phyloP scores from a whole-genome alignment of 352 stramenopile species.

The Pythium periplocum region DNA sequence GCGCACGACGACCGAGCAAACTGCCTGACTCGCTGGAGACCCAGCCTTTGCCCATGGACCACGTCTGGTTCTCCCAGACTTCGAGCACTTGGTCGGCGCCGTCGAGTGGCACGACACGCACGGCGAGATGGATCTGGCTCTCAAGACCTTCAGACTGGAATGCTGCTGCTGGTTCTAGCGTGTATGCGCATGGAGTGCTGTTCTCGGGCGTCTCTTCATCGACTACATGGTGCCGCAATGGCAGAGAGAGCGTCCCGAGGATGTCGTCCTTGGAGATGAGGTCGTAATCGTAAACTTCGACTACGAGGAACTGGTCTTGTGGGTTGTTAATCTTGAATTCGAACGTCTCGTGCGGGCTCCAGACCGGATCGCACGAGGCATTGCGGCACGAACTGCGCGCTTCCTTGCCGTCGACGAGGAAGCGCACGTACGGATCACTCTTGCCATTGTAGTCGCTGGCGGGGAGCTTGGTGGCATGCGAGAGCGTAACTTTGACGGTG shows the following conservation, averaged over 20 bases:
- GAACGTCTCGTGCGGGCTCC: slow-evolving; percentile 64
- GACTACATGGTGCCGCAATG: slow-evolving; percentile 40
- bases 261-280: slow-evolving; percentile 62
- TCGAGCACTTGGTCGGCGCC: slow-evolving; percentile 18
- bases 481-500: slow-evolving; percentile 57
- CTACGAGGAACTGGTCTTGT: slow-evolving; percentile 33
- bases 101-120: slow-evolving; percentile 18
- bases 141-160: slow-evolving; percentile 8
- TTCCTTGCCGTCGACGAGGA: slow-evolving; percentile 45
- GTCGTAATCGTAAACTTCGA: slow-evolving; percentile 69
- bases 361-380: slow-evolving; percentile 51
- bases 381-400: slow-evolving; percentile 48
- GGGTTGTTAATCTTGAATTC: slow-evolving; percentile 55
- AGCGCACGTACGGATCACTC: slow-evolving; percentile 70
- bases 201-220: slow-evolving; percentile 28
- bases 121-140: slow-evolving; percentile 16
- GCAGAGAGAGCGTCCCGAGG: slow-evolving; percentile 43
- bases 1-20: neutral
- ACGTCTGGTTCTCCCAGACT: slow-evolving; percentile 39
- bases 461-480: slow-evolving; percentile 57
- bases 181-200: slow-evolving; percentile 15
- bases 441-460: slow-evolving; percentile 55
- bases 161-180: slow-evolving; percentile 11
- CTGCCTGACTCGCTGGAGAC: slow-evolving; percentile 10
- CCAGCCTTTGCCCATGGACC: slow-evolving; percentile 21